Base-by-base conservation (phyloP, 768 basidiomycete genomes). In the Pulveroboletus sp. region DNA sequence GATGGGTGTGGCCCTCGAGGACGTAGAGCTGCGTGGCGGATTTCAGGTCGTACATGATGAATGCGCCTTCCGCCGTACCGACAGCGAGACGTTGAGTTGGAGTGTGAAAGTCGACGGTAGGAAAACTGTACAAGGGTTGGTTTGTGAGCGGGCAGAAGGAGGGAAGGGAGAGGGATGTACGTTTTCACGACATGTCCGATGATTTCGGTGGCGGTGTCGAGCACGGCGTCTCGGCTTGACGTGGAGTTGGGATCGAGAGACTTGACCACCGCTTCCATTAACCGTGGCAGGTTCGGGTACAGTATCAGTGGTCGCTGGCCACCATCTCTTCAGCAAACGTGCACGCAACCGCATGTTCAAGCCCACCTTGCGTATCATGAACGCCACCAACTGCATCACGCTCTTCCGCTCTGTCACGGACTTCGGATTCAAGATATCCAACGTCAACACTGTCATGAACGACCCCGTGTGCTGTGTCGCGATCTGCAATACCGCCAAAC, bases 31-130 rank as follows among this genome's bases (percentile, higher is more conserved):
- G 82, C 1, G 89, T 97, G 0, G 93, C 94, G 0, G 93, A 93
- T 69, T 97, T 96, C 46, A 98, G 77, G 63, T 98, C 96, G 63
- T 96, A 98, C 85, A 96, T 93, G 50, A 92, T 78, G 46, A 93
- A 83, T 0, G 93, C 93, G 0, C 95, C 96, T 70, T 99, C 96
- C 49, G 81, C 83, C 0, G 94, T 95, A 1, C 96, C 96, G 0
- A 97, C 93, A 0, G 89, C 91, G 5, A 98, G 80, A 12, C 90
- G 83, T 64, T 99, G 96, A 1, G 81, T 84, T 3, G 77, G 71
- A 71, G 83, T 84, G 59, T 97, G 89, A 65, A 99, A 97, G 68
- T 93, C 94, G n/a, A 97, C 82, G 0, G 85, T 85, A 0, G 95
- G 94, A 62, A 88, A 97, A 2, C 93, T 94, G 57, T 26, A 11